Evolutionary conservation across 177 flowering plant species (phyloP).

Genomic region (Vitis hybrid): DNA sequence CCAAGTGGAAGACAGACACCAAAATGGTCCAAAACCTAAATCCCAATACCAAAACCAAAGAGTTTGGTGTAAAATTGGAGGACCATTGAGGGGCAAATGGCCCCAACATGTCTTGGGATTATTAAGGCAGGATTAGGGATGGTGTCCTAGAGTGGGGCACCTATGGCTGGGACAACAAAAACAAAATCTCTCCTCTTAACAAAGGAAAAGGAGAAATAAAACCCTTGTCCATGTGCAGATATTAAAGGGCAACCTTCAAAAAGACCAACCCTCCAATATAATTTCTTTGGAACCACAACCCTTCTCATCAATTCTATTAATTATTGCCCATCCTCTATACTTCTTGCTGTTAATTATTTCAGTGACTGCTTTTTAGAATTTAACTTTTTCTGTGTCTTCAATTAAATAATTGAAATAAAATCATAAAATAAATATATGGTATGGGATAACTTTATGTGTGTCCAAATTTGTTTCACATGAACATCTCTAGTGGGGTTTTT

Average conservation of each 20-base stretch:
- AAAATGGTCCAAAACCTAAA: too few relatives aligned
- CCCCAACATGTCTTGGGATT: slow-evolving; percentile 62
- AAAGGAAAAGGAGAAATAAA: slow-evolving; percentile 46
- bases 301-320: slow-evolving; percentile 1
- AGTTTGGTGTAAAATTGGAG: slow-evolving; percentile 16
- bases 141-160: slow-evolving; percentile 45
- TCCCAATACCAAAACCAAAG: too few relatives aligned
- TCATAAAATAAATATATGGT: too few relatives aligned
- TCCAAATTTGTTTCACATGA: too few relatives aligned
- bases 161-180: slow-evolving; percentile 54
- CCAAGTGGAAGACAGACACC: too few relatives aligned
- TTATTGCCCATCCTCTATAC: slow-evolving; percentile 6
- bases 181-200: slow-evolving; percentile 55
- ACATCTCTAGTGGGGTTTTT: too few relatives aligned
- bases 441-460: too few relatives aligned
- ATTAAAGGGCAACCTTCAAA: slow-evolving; percentile 78
- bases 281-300: slow-evolving; percentile 27
- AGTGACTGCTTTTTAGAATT: too few relatives aligned
- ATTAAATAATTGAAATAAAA: too few relatives aligned
- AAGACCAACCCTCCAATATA: slow-evolving; percentile 35
- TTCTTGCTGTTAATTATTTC: too few relatives aligned
- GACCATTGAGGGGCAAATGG: slow-evolving; percentile 53
- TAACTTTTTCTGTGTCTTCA: too few relatives aligned
- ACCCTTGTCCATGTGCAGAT: slow-evolving; percentile 80
- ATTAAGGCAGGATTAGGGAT: slow-evolving; percentile 61